These are phyloP conservation scores for Ensete ventricosum DNA, from an alignment of 176 grass and related monocot species.

Conservation along the genomic window DNA sequence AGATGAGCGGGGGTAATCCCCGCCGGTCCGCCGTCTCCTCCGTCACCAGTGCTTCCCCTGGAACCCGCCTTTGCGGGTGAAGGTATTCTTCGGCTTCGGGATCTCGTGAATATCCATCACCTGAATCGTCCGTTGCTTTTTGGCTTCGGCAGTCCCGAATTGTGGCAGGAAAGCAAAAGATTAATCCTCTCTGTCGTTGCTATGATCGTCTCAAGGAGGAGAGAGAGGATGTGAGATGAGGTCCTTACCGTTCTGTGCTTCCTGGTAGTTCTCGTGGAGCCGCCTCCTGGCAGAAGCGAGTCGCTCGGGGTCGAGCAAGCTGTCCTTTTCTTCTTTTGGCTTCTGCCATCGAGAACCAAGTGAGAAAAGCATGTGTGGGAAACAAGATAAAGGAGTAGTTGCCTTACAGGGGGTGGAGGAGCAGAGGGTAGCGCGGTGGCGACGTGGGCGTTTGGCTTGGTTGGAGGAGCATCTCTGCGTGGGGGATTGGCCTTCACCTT, in stretches of 20 bases:
- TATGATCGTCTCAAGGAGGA: too few species aligned
- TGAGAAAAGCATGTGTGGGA: too few species aligned
- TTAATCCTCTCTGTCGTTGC: too few species aligned
- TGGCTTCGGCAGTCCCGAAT: constrained; percentile 27
- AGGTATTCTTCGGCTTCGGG: constrained; percentile 43
- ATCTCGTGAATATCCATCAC: constrained; percentile 68
- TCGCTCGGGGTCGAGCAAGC: constrained; percentile 27
- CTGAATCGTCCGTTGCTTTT: constrained; percentile 67
- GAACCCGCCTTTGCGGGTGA: constrained; percentile 40
- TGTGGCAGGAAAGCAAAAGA: neutral
- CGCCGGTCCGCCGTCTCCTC: neutral
- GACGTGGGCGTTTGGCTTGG: constrained; percentile 18
- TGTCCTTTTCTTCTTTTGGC: constrained; percentile 33
- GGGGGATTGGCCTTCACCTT: neutral
- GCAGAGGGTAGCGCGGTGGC: constrained; percentile 1
- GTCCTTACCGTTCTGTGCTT: constrained; percentile 51
- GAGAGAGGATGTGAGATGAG: too few species aligned
- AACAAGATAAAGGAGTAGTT: too few species aligned
- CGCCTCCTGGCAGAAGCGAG: constrained; percentile 55
- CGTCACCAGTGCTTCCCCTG: constrained; percentile 38
- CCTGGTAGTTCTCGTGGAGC: constrained; percentile 74
- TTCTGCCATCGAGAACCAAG: constrained; percentile 3
- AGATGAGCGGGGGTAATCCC: too few species aligned
- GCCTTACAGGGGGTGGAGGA: too few species aligned
- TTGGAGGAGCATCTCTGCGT: constrained; percentile 6